Evolutionary conservation across 2,329 filamentous ascomycete genomes (phyloP).

Genomic region (Fusarium transvaalense): DNA sequence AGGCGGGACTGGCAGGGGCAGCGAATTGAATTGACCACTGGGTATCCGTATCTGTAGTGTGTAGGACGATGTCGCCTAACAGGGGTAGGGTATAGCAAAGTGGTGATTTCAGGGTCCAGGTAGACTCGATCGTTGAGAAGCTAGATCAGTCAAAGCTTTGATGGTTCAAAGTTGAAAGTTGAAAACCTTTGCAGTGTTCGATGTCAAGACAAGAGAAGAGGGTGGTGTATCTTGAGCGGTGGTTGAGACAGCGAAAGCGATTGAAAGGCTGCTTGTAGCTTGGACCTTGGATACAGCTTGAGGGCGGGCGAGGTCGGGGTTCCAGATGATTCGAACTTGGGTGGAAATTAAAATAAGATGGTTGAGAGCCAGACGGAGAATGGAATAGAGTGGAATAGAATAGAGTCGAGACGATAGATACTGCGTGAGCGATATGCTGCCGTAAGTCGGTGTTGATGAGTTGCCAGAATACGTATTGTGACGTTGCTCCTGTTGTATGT

Average conservation of each 20-base stretch:
- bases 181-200: not conserved
- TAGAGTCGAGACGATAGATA: constrained; percentile 37
- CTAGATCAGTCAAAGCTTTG: constrained; percentile 4
- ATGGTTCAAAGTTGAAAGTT: constrained; percentile 1
- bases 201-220: not conserved
- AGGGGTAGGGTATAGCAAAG: constrained; percentile 25
- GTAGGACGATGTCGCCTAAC: constrained; percentile 32
- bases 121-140: constrained; percentile 22
- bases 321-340: not conserved
- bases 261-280: not conserved
- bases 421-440: constrained; percentile 44
- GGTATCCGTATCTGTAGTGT: not conserved
- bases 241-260: not conserved
- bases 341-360: not conserved
- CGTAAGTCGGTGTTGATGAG: constrained; percentile 37
- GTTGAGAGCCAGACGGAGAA: constrained; percentile 9
- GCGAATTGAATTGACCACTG: constrained; percentile 35
- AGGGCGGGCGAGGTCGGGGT: not conserved
- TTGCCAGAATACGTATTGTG: constrained; percentile 24
- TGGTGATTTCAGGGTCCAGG: constrained; percentile 42
- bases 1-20: constrained; percentile 40
- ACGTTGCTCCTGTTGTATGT: constrained; percentile 25
- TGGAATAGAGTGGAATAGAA: constrained; percentile 12
- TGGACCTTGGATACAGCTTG: constrained; percentile 1
- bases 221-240: constrained; percentile 1